A percentile compares a stretch with the other conserved stretches of the same genome.
These are phyloP conservation scores for Parachlorella kessleri DNA, from an alignment of 139 green algal species.

Conservation along the genomic window DNA sequence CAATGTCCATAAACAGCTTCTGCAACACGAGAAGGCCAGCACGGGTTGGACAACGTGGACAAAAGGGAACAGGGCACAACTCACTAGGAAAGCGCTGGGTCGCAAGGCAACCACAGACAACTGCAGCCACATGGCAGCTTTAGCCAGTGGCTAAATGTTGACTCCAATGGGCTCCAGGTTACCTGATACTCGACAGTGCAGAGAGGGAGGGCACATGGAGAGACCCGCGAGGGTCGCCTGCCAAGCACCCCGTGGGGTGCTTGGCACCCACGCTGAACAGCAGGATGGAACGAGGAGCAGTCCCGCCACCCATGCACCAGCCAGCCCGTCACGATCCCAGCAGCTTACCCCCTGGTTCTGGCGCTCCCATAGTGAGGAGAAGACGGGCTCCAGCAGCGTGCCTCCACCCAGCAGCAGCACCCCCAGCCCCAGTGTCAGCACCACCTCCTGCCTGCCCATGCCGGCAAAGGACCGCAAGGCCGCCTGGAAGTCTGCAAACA, in stretches of 20 bases:
- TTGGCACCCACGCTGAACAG: not conserved
- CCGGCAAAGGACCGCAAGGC: conserved; percentile 11
- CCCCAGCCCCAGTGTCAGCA: not conserved
- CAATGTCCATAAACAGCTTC: conserved; percentile 23
- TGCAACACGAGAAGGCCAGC: too few species aligned
- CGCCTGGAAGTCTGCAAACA: conserved; percentile 17
- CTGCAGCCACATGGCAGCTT: too few species aligned
- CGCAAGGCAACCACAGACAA: too few species aligned
- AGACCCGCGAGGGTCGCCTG: not conserved
- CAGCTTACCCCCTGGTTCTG: conserved; percentile 24
- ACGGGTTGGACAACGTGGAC: too few species aligned
- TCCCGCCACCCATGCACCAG: not conserved
- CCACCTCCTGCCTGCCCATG: not conserved
- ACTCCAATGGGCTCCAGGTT: too few species aligned
- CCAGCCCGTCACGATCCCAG: not conserved
- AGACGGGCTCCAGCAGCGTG: conserved; percentile 10
- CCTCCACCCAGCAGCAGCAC: conserved; percentile 11
- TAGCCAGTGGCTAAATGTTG: too few species aligned
- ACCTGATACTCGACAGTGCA: not conserved
- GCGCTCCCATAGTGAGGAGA: conserved; percentile 3
- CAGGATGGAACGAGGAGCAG: too few species aligned
- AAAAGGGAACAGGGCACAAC: too few species aligned
- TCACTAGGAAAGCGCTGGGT: too few species aligned
- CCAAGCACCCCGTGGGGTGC: too few species aligned
- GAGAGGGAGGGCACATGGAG: not conserved